Percentiles rank a stretch among this genome's conserved stretches.
Conservation (phyloP, 2,329 filamentous ascomycete genomes). For the Colletotrichum salicis region DNA sequence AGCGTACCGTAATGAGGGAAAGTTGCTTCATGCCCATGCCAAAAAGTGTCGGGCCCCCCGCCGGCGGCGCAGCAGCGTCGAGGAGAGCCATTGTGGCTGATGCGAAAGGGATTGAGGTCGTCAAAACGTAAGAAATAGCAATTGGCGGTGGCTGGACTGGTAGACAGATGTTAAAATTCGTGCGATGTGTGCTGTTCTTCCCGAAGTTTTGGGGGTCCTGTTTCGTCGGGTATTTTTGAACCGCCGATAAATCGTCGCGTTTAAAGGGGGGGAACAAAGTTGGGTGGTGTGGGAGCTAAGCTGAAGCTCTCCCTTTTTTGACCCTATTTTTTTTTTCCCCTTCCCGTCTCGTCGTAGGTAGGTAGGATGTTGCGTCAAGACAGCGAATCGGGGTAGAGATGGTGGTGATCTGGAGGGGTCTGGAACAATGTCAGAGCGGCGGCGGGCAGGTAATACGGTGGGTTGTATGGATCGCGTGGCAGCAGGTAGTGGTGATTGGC, state of each 20-base stretch:
- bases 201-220: background rate
- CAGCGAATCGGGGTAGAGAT: conserved; percentile 4
- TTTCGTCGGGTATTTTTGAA: conserved; percentile 23
- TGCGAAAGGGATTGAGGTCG: background rate
- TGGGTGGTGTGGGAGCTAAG: conserved; percentile 5
- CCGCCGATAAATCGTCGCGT: conserved; percentile 21
- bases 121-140: conserved; percentile 9
- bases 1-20: conserved; percentile 58
- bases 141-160: background rate
- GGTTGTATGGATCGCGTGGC: background rate
- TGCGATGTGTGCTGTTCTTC: background rate
- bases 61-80: conserved; percentile 49
- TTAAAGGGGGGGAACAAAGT: background rate
- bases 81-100: conserved; percentile 53
- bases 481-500: background rate
- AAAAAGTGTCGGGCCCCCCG: conserved; percentile 57
- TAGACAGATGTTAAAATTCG: background rate
- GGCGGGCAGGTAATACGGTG: background rate
- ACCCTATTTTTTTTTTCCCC: background rate
- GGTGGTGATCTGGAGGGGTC: conserved; percentile 14
- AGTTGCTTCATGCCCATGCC: conserved; percentile 76
- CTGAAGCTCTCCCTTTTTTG: conserved; percentile 8
- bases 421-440: conserved; percentile 9
- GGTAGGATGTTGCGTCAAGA: background rate
- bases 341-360: background rate